A percentile compares a stretch with the other conserved stretches of the same genome.
phyloP scores from a whole-genome alignment of 2,329 filamentous ascomycete genomes.

The Phialocephala sp. region DNA sequence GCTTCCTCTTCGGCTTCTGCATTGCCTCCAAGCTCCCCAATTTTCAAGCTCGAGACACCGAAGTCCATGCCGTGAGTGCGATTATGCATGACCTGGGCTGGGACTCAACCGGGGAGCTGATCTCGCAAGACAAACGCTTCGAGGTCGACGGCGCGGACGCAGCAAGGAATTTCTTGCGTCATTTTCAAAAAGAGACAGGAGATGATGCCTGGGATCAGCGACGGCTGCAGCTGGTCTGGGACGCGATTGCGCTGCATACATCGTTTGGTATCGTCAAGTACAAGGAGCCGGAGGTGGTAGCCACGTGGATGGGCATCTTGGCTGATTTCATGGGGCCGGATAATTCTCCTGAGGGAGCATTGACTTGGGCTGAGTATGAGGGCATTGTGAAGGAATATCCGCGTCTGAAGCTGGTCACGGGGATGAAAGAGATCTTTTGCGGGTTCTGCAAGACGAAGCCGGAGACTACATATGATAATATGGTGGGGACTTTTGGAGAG shows the following conservation, averaged over 20 bases:
- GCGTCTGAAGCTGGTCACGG: slow-evolving; percentile 43
- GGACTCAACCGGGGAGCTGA: slow-evolving; percentile 45
- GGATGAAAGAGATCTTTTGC: slow-evolving; percentile 43
- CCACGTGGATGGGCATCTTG: slow-evolving; percentile 43
- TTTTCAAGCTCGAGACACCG: slow-evolving; percentile 41
- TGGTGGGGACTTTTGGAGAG: slow-evolving; percentile 45
- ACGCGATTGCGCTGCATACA: slow-evolving; percentile 54
- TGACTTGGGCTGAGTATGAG: slow-evolving; percentile 44
- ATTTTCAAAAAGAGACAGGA: slow-evolving; percentile 48
- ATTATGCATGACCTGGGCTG: slow-evolving; percentile 54
- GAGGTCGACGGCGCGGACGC: slow-evolving; percentile 57
- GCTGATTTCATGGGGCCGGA: slow-evolving; percentile 48
- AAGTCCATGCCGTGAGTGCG: slow-evolving; percentile 47
- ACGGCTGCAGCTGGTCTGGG: slow-evolving; percentile 51
- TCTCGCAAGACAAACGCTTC: slow-evolving; percentile 53
- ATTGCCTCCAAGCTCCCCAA: slow-evolving; percentile 44
- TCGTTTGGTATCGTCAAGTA: slow-evolving; percentile 46
- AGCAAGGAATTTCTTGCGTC: slow-evolving; percentile 49
- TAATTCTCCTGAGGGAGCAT: slow-evolving; percentile 24
- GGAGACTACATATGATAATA: slow-evolving; percentile 45
- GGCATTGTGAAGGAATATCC: slow-evolving; percentile 43
- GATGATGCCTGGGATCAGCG: slow-evolving; percentile 43
- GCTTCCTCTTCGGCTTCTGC: slow-evolving; percentile 45
- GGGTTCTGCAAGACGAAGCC: slow-evolving; percentile 46
- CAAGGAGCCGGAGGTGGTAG: slow-evolving; percentile 51